phyloP scores from a whole-genome alignment of 805 yeast genomes.

The Yamadazyma olivae region DNA sequence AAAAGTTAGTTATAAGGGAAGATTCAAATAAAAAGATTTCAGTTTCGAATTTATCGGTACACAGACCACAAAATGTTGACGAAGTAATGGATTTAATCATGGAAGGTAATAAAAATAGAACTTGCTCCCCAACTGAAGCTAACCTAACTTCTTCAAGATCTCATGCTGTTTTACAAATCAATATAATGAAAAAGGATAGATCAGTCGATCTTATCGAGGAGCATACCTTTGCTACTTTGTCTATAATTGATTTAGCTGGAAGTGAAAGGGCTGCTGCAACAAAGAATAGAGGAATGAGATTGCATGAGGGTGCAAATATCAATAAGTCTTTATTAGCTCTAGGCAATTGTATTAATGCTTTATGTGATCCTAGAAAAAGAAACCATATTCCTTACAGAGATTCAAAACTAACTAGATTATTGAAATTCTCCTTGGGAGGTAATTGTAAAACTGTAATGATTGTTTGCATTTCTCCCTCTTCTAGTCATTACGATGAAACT shows the following conservation, averaged over 20 bases:
- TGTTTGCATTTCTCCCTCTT: constrained; percentile 87
- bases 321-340: constrained; percentile 84
- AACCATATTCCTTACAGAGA: constrained; percentile 89
- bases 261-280: constrained; percentile 94
- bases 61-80: constrained; percentile 57
- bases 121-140: constrained; percentile 86
- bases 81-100: constrained; percentile 78
- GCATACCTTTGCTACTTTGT: constrained; percentile 74
- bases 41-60: constrained; percentile 68
- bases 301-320: constrained; percentile 91
- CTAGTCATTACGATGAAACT: constrained; percentile 89
- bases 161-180: constrained; percentile 87
- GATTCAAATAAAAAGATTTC: constrained; percentile 61
- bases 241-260: constrained; percentile 91
- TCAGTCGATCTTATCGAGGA: constrained; percentile 63
- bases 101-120: constrained; percentile 70
- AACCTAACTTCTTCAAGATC: constrained; percentile 89
- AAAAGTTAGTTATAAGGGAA: constrained; percentile 63
- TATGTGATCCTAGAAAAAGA: constrained; percentile 66
- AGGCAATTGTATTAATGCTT: constrained; percentile 91
- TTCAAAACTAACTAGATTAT: constrained; percentile 80
- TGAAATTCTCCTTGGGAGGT: constrained; percentile 89
- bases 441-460: constrained; percentile 95
- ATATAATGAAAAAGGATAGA: constrained; percentile 57
- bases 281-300: constrained; percentile 73